These are phyloP conservation scores for Sedum album DNA, from an alignment of 164 flowering plant species.

Conservation along the genomic window DNA sequence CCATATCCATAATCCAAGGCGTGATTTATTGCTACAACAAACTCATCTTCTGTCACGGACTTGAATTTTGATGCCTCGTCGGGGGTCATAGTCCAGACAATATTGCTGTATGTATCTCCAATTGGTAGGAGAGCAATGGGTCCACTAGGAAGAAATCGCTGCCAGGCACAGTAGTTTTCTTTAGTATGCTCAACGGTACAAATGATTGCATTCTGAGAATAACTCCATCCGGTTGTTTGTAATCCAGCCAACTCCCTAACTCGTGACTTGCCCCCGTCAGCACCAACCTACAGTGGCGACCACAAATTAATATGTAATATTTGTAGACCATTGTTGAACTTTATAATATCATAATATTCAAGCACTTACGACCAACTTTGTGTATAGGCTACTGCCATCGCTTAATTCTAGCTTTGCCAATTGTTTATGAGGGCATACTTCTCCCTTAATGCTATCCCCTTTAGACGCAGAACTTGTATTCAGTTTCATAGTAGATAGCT, in stretches of 20 bases:
- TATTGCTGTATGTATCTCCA: conserved; percentile 85
- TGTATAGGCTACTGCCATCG: conserved; percentile 60
- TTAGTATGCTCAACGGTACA: conserved; percentile 77
- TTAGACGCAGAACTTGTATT: conserved; percentile 26
- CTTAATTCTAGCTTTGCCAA: conserved; percentile 63
- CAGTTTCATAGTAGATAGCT: conserved; percentile 54
- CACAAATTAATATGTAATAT: neutral
- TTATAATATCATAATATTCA: neutral
- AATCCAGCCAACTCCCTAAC: conserved; percentile 87
- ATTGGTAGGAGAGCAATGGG: conserved; percentile 94
- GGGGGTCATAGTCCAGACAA: conserved; percentile 96
- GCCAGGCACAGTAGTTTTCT: conserved; percentile 89
- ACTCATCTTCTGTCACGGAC: conserved; percentile 56
- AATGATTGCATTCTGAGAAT: conserved; percentile 84
- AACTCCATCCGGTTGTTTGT: conserved; percentile 81
- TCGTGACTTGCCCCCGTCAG: conserved; percentile 89
- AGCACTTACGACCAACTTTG: conserved; percentile 79
- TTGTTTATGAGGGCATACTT: conserved; percentile 18
- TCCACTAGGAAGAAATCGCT: conserved; percentile 84
- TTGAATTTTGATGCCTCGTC: conserved; percentile 50
- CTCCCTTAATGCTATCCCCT: conserved; percentile 16
- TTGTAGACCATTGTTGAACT: neutral
- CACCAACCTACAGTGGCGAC: conserved; percentile 61
- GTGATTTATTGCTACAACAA: conserved; percentile 61
- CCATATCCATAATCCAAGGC: conserved; percentile 87